Percentiles rank a stretch among this genome's conserved stretches.
These are phyloP conservation scores for Saturnispora zaruensis DNA, from an alignment of 805 yeast species.

Conservation along the genomic window DNA sequence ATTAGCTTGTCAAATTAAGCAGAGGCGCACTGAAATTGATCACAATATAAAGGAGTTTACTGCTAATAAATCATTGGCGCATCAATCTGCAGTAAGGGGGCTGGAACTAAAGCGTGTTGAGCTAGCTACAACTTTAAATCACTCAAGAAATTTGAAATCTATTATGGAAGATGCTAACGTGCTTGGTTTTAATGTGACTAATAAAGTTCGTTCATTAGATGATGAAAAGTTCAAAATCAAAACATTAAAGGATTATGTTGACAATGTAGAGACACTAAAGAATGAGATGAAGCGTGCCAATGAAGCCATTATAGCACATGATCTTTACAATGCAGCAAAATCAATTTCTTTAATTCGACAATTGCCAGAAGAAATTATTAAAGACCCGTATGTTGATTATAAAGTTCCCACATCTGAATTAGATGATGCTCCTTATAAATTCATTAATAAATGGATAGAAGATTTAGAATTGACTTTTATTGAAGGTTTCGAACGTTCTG, in stretches of 20 bases:
- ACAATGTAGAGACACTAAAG: constrained; percentile 57
- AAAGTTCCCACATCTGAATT: constrained; percentile 82
- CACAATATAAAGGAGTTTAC: constrained; percentile 16
- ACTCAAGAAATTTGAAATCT: constrained; percentile 47
- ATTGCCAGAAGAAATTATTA: constrained; percentile 45
- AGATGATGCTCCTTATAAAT: constrained; percentile 64
- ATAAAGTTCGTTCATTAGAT: constrained; percentile 61
- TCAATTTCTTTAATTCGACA: constrained; percentile 46
- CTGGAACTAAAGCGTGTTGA: constrained; percentile 56
- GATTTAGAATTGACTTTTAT: constrained; percentile 51
- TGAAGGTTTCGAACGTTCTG: constrained; percentile 61
- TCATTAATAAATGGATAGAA: constrained; percentile 50
- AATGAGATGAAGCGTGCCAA: constrained; percentile 55
- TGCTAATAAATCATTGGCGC: constrained; percentile 29
- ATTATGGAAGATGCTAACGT: constrained; percentile 53
- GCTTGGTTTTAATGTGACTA: constrained; percentile 59
- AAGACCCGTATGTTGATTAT: constrained; percentile 64
- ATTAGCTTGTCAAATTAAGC: background rate
- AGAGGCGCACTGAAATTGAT: background rate
- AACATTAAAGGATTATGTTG: constrained; percentile 54
- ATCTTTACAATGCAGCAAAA: constrained; percentile 74
- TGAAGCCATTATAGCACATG: constrained; percentile 55
- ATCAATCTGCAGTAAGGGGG: constrained; percentile 32
- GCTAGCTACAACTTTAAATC: constrained; percentile 49
- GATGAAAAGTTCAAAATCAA: constrained; percentile 58